Percentiles rank a stretch among this genome's conserved stretches.
These are phyloP conservation scores for Rubus idaeus DNA, from an alignment of 306 rosid genomes.

Conservation along the genomic window DNA sequence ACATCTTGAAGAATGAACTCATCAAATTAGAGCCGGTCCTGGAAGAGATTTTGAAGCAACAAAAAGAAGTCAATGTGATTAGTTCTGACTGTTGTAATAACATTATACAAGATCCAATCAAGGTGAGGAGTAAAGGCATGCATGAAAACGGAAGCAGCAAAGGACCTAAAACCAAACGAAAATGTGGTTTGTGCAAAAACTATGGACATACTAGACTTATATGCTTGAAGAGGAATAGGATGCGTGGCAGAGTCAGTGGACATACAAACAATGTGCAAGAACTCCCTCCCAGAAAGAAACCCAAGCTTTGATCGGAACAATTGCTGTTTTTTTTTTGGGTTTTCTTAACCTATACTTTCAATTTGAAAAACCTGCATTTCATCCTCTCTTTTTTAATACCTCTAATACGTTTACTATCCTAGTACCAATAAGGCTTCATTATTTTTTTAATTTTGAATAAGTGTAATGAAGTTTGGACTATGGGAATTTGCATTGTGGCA, in stretches of 20 bases:
- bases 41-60: background rate
- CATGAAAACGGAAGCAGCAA: background rate
- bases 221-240: background rate
- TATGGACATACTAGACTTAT: background rate
- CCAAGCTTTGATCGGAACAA: too few relatives aligned
- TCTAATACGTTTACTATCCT: too few relatives aligned
- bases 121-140: background rate
- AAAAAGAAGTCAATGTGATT: background rate
- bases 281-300: too few relatives aligned
- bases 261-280: too few relatives aligned
- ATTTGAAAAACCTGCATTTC: too few relatives aligned
- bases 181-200: background rate
- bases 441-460: too few relatives aligned
- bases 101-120: background rate
- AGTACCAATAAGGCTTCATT: too few relatives aligned
- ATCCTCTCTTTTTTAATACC: too few relatives aligned
- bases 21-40: background rate
- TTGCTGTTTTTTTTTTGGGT: too few relatives aligned
- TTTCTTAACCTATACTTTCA: too few relatives aligned
- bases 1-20: background rate
- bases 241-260: conserved; percentile 9
- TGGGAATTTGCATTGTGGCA: too few relatives aligned
- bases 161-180: background rate
- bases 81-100: background rate
- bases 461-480: too few relatives aligned